These are phyloP conservation scores for Talaromyces sp. DNA, from an alignment of 2,329 filamentous ascomycete genomes.

Conservation along the genomic window DNA sequence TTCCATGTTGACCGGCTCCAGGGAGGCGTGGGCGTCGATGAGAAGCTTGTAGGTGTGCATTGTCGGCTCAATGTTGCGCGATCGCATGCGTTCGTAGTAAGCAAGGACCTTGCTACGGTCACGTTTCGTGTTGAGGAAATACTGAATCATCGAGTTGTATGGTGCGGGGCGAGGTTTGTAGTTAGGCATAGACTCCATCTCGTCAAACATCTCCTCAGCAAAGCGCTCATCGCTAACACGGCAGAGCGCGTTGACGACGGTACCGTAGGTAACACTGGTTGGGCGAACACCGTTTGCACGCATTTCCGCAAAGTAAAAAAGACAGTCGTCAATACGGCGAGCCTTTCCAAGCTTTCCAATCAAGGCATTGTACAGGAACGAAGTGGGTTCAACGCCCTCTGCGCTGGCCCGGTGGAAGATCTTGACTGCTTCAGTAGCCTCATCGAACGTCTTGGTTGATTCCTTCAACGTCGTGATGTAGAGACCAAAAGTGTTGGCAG, in stretches of 20 bases:
- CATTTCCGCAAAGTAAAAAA: conserved; percentile 99
- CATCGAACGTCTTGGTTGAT: conserved; percentile 94
- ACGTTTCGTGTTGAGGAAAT: conserved; percentile 95
- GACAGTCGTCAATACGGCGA: conserved; percentile 92
- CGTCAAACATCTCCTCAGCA: conserved; percentile 94
- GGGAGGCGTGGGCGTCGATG: conserved; percentile 88
- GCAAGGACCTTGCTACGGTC: conserved; percentile 88
- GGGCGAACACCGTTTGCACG: conserved; percentile 85
- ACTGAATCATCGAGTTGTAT: conserved; percentile 99
- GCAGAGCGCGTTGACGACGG: conserved; percentile 95
- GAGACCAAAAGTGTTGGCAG: conserved; percentile 94
- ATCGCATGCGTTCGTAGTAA: conserved; percentile 93
- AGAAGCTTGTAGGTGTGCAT: conserved; percentile 97
- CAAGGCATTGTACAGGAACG: conserved; percentile 95
- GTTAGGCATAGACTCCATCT: conserved; percentile 98
- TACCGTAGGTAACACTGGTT: conserved; percentile 96
- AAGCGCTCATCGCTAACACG: conserved; percentile 97
- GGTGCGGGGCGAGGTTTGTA: conserved; percentile 96
- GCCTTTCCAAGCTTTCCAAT: conserved; percentile 98
- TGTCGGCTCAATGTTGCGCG: conserved; percentile 80
- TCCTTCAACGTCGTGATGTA: conserved; percentile 99
- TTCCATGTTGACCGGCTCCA: conserved; percentile 84
- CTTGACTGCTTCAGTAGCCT: conserved; percentile 92
- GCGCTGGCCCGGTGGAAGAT: conserved; percentile 92
- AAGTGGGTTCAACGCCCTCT: conserved; percentile 92